Conservation (phyloP, 768 basidiomycete genomes). For the Podaxis rugospora region DNA sequence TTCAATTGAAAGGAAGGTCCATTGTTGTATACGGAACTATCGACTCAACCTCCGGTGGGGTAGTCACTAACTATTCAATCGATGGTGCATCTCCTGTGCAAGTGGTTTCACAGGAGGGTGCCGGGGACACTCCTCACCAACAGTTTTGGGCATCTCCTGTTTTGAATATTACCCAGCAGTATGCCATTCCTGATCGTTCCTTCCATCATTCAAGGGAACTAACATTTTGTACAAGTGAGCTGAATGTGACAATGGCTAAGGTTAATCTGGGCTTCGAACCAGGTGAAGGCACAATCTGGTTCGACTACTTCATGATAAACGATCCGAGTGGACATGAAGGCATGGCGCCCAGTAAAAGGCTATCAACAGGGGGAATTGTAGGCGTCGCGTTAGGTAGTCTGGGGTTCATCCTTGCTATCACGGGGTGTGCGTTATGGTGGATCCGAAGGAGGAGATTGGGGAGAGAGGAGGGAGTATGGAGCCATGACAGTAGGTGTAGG, state of each 20-base stretch:
- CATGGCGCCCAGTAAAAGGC: conserved; percentile 4
- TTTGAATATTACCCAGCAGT: conserved; percentile 27
- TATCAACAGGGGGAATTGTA: conserved; percentile 22
- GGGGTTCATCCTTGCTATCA: conserved; percentile 15
- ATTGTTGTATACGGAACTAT: conserved; percentile 32
- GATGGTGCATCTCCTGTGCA: conserved; percentile 24
- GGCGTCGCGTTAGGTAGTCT: conserved; percentile 27
- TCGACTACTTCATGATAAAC: conserved; percentile 33
- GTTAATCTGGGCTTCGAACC: conserved; percentile 21
- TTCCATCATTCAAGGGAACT: not conserved
- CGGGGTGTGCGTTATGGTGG: conserved; percentile 18
- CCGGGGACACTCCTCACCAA: conserved; percentile 25
- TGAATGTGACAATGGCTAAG: conserved; percentile 31
- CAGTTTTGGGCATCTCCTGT: conserved; percentile 27
- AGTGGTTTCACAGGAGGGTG: conserved; percentile 22
- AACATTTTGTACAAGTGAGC: conserved; percentile 17
- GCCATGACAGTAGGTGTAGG: too few relatives aligned
- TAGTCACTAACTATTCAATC: conserved; percentile 30
- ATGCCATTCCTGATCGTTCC: conserved; percentile 12
- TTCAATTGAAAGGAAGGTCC: conserved; percentile 20
- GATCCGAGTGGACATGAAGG: conserved; percentile 19
- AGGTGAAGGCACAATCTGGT: conserved; percentile 37
- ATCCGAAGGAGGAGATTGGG: conserved; percentile 15
- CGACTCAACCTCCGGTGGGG: conserved; percentile 31
- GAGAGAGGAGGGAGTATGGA: not conserved